Base-by-base conservation (phyloP, 371 early-diverging fungal genomes). In the Mucor mucedo region DNA sequence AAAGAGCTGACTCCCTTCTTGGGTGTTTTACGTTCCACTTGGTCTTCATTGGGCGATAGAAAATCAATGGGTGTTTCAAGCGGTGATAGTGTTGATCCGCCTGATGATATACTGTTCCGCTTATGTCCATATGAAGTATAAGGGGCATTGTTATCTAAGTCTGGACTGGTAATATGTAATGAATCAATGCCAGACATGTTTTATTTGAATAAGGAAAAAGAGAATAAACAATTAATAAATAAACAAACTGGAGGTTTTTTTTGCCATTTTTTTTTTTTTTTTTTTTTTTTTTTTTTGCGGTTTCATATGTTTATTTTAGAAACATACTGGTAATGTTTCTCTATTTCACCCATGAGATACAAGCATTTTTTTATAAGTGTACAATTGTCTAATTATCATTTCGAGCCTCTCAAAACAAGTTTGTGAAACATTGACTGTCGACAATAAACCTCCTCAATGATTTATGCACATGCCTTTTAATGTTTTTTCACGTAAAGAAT, bases 1-100 rank as follows among this genome's bases (percentile, higher is more conserved):
- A 69, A 69, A 10, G 61, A 64, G 32, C 64, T 69, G 3, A 69
- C 61, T 1, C 61, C 69, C 49, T 62, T 65, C 11, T 58, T 68
- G 21, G 67, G 44, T 44, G 64, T n/a, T 48, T 55, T 44, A 38
- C 62, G 56, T 27, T 61, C 52, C 9, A 28, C 33, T 6, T 60
- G 47, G 0, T 60, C 57, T 44, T 57, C 66, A 14, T 50, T 60
- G 29, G 54, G 60, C 1, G 66, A 60, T 38, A 65, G 42, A 42
- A 60, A 55, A 27, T 60, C 60, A 9, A 52, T 49, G 4, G 66
- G 27, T 28, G 40, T 40, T 14, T 66, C 66, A 33, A 56, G 60
- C 13, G 57, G 60, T 40, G 66, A 66, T 11, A 56, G 14, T 2
- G 11, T 49, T 9, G 64, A 63, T 4, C 61, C 56, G 42, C 60